Evolutionary conservation across 164 flowering plant genomes (phyloP).

Genomic region (Platanus orientalis): DNA sequence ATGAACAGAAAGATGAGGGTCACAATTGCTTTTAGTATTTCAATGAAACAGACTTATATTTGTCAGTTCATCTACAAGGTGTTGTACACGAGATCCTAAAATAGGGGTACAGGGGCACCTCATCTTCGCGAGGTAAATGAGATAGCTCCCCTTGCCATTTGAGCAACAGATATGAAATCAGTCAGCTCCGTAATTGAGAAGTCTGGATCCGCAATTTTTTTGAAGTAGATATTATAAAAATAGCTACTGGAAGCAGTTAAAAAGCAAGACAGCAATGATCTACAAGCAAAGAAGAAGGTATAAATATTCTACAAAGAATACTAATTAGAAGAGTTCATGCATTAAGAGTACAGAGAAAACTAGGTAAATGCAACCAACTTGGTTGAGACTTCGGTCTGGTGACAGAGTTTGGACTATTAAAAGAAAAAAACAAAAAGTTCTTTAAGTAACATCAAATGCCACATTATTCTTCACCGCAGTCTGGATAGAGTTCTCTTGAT

Average conservation of each 20-base stretch:
- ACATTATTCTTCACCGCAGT: too few relatives aligned
- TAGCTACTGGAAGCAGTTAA: not conserved
- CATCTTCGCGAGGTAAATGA: constrained; percentile 19
- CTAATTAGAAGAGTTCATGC: too few relatives aligned
- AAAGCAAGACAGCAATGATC: too few relatives aligned
- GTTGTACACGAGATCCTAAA: not conserved
- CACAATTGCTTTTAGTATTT: not conserved
- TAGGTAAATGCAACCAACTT: too few relatives aligned
- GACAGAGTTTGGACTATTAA: too few relatives aligned
- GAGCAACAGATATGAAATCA: constrained; percentile 88
- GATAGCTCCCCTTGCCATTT: constrained; percentile 44
- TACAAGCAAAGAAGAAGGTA: too few relatives aligned
- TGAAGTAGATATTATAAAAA: not conserved
- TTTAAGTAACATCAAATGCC: too few relatives aligned
- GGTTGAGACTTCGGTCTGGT: too few relatives aligned
- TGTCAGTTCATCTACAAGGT: not conserved
- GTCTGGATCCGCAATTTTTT: constrained; percentile 45
- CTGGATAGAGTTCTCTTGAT: too few relatives aligned
- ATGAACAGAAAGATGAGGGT: not conserved
- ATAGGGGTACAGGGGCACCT: constrained; percentile 27
- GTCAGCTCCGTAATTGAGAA: constrained; percentile 55
- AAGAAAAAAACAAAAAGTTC: too few relatives aligned
- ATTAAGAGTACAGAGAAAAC: too few relatives aligned
- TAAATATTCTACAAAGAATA: too few relatives aligned
- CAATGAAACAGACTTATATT: not conserved